Base-by-base conservation (phyloP, 106 monocot genomes). In the Ottelia alismoides region DNA sequence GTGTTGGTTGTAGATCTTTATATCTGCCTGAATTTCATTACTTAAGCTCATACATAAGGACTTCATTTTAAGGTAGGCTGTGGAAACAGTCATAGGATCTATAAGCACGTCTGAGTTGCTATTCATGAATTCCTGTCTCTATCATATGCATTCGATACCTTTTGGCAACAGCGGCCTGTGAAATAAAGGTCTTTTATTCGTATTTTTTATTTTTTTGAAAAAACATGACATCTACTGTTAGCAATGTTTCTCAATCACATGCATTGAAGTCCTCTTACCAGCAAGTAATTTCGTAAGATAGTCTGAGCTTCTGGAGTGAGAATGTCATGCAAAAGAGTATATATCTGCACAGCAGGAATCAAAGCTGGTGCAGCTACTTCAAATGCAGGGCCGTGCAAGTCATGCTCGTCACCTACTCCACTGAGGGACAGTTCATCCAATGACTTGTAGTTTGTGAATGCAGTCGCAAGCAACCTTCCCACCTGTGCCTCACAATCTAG, bases 361-460 rank as follows among this genome's bases (percentile, higher is more conserved):
- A 96, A 68, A 55, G 94, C 88, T 49, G 84, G 81, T 68, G 88
- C 78, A 49, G 89, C 76, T 47, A 49, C 51, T 3, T 70, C 79
- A 30, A 55, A 40, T 47, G 72, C 62, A 64, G 75, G 79, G 47
- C 60, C 69, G 63, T 73, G 60, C 25, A 60, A 45, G 30, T 89
- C n/a, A n/a, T n/a, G n/a, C n/a, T n/a, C n/a, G n/a, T n/a, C 74
- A 24, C 76, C 64, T 28, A 96, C 55, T 2, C 94, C 94, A 17
- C 74, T 82, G 5, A 81, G 59, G 40, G 84, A 85, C 30, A 65
- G 53, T 31, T 96, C 88, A 60, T 96, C 85, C 22, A 96, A 61
- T 48, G 84, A 82, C 66, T 96, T 96, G 78, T 96, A 96, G 28
- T 96, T 96, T 57, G 84, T 72, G 68, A 96, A 96, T 20, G 82